Conservation (phyloP, 2,329 filamentous ascomycete species). For the Phialocephala sp. region DNA sequence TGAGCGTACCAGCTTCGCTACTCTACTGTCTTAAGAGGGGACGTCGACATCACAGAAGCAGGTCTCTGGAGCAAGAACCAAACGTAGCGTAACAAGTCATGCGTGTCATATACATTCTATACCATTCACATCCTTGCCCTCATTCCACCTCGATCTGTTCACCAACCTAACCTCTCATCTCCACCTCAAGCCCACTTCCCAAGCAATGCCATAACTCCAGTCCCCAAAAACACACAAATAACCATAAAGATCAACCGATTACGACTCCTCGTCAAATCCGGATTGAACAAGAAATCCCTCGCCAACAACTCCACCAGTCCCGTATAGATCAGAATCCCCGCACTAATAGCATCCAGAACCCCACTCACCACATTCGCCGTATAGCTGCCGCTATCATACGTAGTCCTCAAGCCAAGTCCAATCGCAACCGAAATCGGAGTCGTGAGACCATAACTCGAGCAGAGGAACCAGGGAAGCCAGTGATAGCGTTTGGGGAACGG, state of each 20-base stretch:
- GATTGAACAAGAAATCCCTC: slow-evolving; percentile 56
- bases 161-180: not conserved
- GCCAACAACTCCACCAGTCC: slow-evolving; percentile 56
- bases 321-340: slow-evolving; percentile 57
- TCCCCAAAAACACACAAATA: slow-evolving; percentile 48
- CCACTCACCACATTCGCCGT: slow-evolving; percentile 52
- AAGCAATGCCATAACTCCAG: slow-evolving; percentile 53
- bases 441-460: slow-evolving; percentile 54
- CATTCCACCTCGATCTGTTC: too few species aligned
- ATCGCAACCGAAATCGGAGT: slow-evolving; percentile 58
- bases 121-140: too few species aligned
- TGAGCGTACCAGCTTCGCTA: too few species aligned
- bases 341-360: slow-evolving; percentile 52
- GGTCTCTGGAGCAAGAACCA: too few species aligned
- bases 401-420: slow-evolving; percentile 53
- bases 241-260: slow-evolving; percentile 50
- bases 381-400: slow-evolving; percentile 48
- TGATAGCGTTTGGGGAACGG: slow-evolving; percentile 50
- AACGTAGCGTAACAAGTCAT: too few species aligned
- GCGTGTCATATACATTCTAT: too few species aligned
- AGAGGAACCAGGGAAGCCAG: slow-evolving; percentile 57
- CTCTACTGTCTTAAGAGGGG: too few species aligned
- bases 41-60: too few species aligned
- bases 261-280: slow-evolving; percentile 47
- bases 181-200: slow-evolving; percentile 53